These are phyloP conservation scores for Colletotrichum orchidophilum DNA, from an alignment of 2,329 filamentous ascomycete species.

Conservation along the genomic window DNA sequence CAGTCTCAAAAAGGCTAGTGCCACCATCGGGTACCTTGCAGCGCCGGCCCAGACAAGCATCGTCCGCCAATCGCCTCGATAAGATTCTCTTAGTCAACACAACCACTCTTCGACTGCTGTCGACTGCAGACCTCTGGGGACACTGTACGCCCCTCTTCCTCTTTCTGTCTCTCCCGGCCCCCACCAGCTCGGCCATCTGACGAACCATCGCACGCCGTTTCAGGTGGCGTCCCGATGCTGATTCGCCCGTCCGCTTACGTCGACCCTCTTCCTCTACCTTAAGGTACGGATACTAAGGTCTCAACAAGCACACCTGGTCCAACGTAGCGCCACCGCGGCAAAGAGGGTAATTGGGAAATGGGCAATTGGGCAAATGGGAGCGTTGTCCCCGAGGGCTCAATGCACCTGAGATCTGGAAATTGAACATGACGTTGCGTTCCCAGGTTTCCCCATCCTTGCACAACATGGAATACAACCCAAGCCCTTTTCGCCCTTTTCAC, in stretches of 20 bases:
- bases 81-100: not conserved
- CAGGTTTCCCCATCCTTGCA: not conserved
- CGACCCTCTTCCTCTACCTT: not conserved
- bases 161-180: not conserved
- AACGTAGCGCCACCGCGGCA: not conserved
- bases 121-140: not conserved
- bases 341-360: conserved; percentile 9
- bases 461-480: not conserved
- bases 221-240: conserved; percentile 16
- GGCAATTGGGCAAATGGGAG: not conserved
- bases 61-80: conserved; percentile 25
- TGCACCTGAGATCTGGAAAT: conserved; percentile 14
- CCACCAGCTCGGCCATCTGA: conserved; percentile 12
- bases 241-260: conserved; percentile 10
- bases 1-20: not conserved
- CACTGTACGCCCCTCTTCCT: not conserved
- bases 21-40: conserved; percentile 31
- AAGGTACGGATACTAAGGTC: too few species aligned
- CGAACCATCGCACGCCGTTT: conserved; percentile 30
- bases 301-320: not conserved
- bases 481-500: not conserved
- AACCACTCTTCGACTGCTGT: not conserved
- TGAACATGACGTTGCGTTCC: conserved; percentile 14
- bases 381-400: not conserved
- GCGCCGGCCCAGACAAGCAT: conserved; percentile 23